Evolutionary conservation across 164 flowering plant genomes (phyloP), one percentile per base, ranked within the genome.

Genomic region (Kingdonia uniflora): DNA sequence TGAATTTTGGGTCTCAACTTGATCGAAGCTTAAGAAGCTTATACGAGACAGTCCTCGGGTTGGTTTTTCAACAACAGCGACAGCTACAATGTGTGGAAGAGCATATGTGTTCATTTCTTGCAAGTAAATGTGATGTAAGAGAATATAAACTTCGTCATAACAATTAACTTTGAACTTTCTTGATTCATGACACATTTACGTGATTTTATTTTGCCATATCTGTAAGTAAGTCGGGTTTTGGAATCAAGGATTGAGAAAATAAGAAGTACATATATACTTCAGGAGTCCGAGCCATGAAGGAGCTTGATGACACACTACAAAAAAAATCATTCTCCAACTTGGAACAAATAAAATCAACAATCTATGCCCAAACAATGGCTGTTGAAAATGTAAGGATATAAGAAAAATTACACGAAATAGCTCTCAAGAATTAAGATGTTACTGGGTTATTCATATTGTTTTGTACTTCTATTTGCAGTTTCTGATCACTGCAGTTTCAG

Each of bases 1-100:
- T 71, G 58, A 62, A 69, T 60, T 84, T 89, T 68, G 84, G 86
- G 22, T 77, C 80, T 51, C 80, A 79, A 59, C 88, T 90, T 59
- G 86, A 82, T 53, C 75, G 73, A 49, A 75, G 80, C 52, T 68
- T 90, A 49, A 78, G 82, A 65, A 63, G 62, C 41, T 59, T 90
- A 66, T 84, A 86, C 55, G 72, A 64, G 59, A 70, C 70, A 57
- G 62, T 86, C 52, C 49, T 78, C 8, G 77, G 78, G 12, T 84
- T 85, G 39, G 69, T 86, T 68, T 75, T 81, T 35, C 82, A 84
- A 63, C 97, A 86, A 53, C 82, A 82, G 65, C 81, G 80, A 54
- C 83, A 84, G 37, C 59, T 90, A 51, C 76, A 69, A 71, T 63
- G 72, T 65, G 75, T 84, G 77, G 90, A 81, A 71, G 90, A 86